Evolutionary conservation across 441 rosid genomes (phyloP), one percentile per base, ranked within the genome.

Genomic region (Arabidopsis hybrid): DNA sequence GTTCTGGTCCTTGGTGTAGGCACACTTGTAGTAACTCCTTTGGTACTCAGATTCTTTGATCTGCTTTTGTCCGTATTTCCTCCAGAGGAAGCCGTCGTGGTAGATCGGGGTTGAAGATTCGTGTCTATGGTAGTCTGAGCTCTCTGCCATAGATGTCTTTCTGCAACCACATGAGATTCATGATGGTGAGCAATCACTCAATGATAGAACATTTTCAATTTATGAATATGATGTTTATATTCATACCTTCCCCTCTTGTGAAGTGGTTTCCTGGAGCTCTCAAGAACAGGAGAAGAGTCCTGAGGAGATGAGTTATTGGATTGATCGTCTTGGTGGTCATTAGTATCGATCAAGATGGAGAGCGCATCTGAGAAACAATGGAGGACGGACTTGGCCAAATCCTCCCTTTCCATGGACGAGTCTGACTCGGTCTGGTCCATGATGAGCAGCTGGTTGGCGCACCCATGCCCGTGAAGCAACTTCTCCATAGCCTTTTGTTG

Each of bases 11-110:
- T 4, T 21, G 78, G 85, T 88, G 82, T 93, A 91, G 0, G 96
- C 91, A 68, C 98, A 93, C 75, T 96, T 87, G 65, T 64, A 93
- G 75, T 93, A 93, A 74, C 61, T 87, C 88, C 98, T 85, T 45
- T 92, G 90, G 66, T 69, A 76, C 17, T 79, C 73, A 46, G 93
- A 73, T n/a, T 87, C 74, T 31, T 85, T 88, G 77, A 93, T 91
- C 31, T 53, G 60, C 79, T 93, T 93, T 82, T 93, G 96, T 1
- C 98, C 98, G 63, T 93, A 93, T 75, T 93, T 93, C 73, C 98
- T 89, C 98, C 98, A 93, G 1, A 83, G 89, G 80, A 68, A 58
- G 6, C 93, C 97, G 65, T 93, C 98, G 34, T 87, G 91, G 74
- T 78, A 78, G 8, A 58, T 16, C 45, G 83, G 75, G 12, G 9